A percentile compares a stretch with the other conserved stretches of the same genome.
Conservation (phyloP, 352 stramenopile species). For the Globisporangium apiculatum region DNA sequence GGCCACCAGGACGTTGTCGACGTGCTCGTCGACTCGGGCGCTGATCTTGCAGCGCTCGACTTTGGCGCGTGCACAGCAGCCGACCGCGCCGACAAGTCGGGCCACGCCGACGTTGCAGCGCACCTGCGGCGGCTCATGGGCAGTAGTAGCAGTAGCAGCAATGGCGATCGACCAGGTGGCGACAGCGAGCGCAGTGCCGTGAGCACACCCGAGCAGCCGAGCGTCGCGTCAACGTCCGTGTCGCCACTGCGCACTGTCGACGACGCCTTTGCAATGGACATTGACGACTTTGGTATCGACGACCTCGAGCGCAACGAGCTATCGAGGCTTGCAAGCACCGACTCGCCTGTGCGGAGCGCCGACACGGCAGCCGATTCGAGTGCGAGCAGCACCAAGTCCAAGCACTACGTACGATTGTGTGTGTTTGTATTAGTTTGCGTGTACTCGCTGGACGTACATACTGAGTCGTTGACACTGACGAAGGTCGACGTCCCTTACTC, state of each 20-base stretch:
- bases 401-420: constrained; percentile 36
- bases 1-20: constrained; percentile 61
- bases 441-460: neutral
- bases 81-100: constrained; percentile 75
- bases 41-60: constrained; percentile 54
- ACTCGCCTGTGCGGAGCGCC: constrained; percentile 23
- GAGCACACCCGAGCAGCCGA: neutral
- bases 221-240: too few species aligned
- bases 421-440: constrained; percentile 1
- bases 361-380: constrained; percentile 15
- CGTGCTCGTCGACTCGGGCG: constrained; percentile 50
- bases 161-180: neutral
- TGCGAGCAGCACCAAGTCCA: constrained; percentile 24
- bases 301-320: constrained; percentile 15
- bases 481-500: too few species aligned
- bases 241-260: neutral
- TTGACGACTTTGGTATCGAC: constrained; percentile 22
- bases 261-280: constrained; percentile 37
- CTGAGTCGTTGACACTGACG: neutral
- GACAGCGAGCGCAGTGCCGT: neutral
- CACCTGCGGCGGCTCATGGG: constrained; percentile 41
- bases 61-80: constrained; percentile 68
- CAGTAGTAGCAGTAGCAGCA: neutral
- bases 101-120: constrained; percentile 36
- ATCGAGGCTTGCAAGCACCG: constrained; percentile 5